phyloP scores from a whole-genome alignment of 768 basidiomycete genomes.

The Hygrophorus russula region DNA sequence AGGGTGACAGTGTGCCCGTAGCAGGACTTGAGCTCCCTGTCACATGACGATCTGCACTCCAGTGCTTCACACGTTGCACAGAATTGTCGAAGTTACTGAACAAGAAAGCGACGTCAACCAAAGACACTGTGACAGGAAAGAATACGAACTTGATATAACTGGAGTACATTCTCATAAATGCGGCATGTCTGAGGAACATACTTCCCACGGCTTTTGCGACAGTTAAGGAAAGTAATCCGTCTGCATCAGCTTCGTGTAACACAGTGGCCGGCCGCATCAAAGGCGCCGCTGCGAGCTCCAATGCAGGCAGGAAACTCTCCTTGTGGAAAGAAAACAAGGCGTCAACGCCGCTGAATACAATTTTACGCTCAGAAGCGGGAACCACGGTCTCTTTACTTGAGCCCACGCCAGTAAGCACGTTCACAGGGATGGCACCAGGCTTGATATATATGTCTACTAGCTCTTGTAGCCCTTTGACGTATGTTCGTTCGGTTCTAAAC shows the following conservation, averaged over 20 bases:
- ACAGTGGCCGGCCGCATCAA: constrained; percentile 41
- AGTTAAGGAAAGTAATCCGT: constrained; percentile 60
- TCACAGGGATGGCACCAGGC: constrained; percentile 64
- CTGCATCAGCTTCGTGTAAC: constrained; percentile 44
- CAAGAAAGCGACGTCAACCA: neutral
- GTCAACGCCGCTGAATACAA: constrained; percentile 89
- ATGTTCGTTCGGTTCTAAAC: constrained; percentile 82
- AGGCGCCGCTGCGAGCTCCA: constrained; percentile 68
- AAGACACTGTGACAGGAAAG: constrained; percentile 3
- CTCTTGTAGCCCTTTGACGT: constrained; percentile 89
- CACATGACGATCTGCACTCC: constrained; percentile 53
- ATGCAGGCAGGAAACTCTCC: constrained; percentile 83
- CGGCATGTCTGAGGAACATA: constrained; percentile 88
- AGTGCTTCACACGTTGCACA: constrained; percentile 76
- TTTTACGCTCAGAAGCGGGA: constrained; percentile 74
- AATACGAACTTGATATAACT: constrained; percentile 89
- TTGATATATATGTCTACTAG: constrained; percentile 92
- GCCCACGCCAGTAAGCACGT: constrained; percentile 56
- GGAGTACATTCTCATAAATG: constrained; percentile 98
- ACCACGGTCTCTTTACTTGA: constrained; percentile 77
- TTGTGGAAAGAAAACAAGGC: constrained; percentile 86
- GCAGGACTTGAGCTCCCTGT: constrained; percentile 28
- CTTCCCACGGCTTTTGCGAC: constrained; percentile 77
- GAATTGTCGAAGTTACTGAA: constrained; percentile 89
- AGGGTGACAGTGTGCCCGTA: constrained; percentile 37